Base-by-base conservation (phyloP, 1,284 basidiomycete genomes). In the Leccinum subrobustum region DNA sequence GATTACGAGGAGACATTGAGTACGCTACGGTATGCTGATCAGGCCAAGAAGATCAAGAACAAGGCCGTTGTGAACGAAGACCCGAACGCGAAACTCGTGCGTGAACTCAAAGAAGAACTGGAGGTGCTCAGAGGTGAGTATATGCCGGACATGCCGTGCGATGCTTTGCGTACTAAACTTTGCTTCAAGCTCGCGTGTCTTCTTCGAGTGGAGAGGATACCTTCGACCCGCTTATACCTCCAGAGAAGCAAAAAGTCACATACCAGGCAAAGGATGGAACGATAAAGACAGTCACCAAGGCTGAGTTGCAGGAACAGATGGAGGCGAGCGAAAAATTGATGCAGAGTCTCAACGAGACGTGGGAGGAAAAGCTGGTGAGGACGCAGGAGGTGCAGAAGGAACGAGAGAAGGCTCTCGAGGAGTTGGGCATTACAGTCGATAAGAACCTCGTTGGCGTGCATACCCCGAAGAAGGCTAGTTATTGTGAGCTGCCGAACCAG, bases 1-100 rank as follows among this genome's bases (percentile, higher is more conserved):
- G 96, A 98, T 77, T 96, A 98, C 75, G 96, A 99, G 67, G 96
- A 99, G 77, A 98, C 96, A 12, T 80, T 98, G 62, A 95, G 93
- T 78, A 96, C 95, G 3, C 79, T 96, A 60, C 89, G 96, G 3
- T 99, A 99, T 76, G 97, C 96, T 65, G 96, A 98, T 79, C 94
- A 93, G 73, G 96, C 96, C 27, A 99, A 99, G 88, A 97, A 96
- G 87, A 99, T 99, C 81, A 97, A 96, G 88, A 99, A 98, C 77
- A 97, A 98, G 81, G 96, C 96, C 16, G 87, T 98, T 56, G 93
- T 99, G 68, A 99, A 99, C 76, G 96, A 99, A 77, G 96, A 99
- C 82, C 96, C 97, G 18, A 99, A 98, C 71, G 96, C 96, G 72
- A 98, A 95, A 79, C 88, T 98, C 60, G 96, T 98, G 59, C 91